A percentile compares a stretch with the other conserved stretches of the same genome.
These are phyloP conservation scores for Tulasnella sp. DNA, from an alignment of 768 basidiomycete genomes.

Conservation along the genomic window DNA sequence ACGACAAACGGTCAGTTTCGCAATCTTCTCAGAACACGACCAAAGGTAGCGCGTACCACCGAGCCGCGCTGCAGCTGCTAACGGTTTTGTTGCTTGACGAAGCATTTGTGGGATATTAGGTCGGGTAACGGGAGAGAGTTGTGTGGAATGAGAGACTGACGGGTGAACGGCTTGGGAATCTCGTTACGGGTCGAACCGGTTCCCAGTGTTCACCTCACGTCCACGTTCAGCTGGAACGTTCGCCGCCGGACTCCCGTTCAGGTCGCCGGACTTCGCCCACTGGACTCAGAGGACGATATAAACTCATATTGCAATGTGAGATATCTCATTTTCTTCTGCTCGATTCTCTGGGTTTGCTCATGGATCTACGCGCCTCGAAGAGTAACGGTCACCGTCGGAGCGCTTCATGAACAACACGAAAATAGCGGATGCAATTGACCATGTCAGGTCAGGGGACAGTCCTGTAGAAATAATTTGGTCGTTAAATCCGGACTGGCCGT, in stretches of 20 bases:
- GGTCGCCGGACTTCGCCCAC: not conserved
- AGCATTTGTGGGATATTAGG: constrained; percentile 1
- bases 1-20: not conserved
- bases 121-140: not conserved
- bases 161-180: not conserved
- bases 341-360: not conserved
- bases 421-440: not conserved
- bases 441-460: not conserved
- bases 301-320: not conserved
- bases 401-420: not conserved
- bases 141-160: not conserved
- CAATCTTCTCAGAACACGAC: not conserved
- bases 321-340: not conserved
- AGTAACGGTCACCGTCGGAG: not conserved
- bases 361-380: not conserved
- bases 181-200: not conserved
- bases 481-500: constrained; percentile 56
- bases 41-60: not conserved
- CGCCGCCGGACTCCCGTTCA: not conserved
- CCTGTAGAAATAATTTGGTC: constrained; percentile 49
- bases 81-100: constrained; percentile 10
- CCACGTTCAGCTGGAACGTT: not conserved
- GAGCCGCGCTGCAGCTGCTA: constrained; percentile 5
- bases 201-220: not conserved
- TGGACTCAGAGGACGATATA: not conserved